Evolutionary conservation across 169 alveolate species (phyloP), one percentile per base, ranked within the genome.

Genomic region (Plasmodium malariae): DNA sequence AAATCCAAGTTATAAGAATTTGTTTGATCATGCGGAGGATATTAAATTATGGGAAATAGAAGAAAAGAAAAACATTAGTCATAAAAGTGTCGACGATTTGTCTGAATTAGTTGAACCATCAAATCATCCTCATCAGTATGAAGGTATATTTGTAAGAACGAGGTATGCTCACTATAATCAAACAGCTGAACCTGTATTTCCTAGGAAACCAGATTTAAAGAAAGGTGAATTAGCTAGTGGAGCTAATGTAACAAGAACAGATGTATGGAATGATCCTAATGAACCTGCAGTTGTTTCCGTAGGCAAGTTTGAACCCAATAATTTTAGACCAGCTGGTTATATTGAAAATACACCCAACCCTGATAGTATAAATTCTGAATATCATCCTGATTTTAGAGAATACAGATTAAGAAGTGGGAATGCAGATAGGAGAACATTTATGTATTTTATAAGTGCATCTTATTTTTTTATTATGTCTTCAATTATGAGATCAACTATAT

Each of bases 261-360:
- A 95, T 67, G 98, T 96, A 24, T 96, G 98, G 98, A 93, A 93
- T 71, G 59, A 69, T 40, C 97, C 95, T n/a, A 87, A 93, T 49
- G 98, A 96, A 76, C 98, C 98, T 4, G 97, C 98, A n/a, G 87
- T 96, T 12, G 94, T 94, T 9, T 95, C 98, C 24, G 93, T 96
- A 3, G 95, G 96, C 12, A 94, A 89, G 87, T 87, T 96, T 72
- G 88, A 89, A n/a, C 98, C 98, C n/a, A 96, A 88, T 65, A 92
- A 96, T 93, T 96, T 94, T 71, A 92, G 98, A n/a, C 94, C 98
- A 7, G 96, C 93, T 7, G 98, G 98, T 14, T 93, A 92, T 65
- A 95, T 96, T 1, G 96, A 93, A 88, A 94, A 94, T 86, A 91
- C 95, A 9, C 96, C 95, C 9, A 92, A 89, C n/a, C 98, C 98